Evolutionary conservation across 176 grass and related monocot genomes (phyloP).

Genomic region (Aegilops umbellulata): DNA sequence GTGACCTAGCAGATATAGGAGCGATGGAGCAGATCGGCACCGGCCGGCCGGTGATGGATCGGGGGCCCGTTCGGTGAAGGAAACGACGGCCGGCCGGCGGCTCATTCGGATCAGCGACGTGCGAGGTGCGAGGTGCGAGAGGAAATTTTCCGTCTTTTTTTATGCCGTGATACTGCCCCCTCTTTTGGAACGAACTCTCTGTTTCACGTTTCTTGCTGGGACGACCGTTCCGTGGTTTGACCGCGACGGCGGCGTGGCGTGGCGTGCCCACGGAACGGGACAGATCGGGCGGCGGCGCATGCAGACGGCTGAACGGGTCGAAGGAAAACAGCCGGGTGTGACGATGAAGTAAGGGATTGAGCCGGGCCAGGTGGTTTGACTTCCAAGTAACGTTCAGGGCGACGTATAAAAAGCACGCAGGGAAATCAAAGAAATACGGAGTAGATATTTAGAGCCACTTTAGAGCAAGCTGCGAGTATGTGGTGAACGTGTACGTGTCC

Average conservation of each 20-base stretch:
- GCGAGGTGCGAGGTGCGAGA: background rate
- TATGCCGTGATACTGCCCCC: background rate
- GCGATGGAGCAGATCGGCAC: background rate
- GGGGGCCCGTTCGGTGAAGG: background rate
- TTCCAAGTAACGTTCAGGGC: background rate
- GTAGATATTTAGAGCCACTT: too few species aligned
- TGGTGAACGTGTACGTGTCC: background rate
- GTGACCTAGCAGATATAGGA: background rate
- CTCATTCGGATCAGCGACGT: background rate
- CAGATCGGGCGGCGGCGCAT: background rate
- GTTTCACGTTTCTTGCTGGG: background rate
- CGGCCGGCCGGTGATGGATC: background rate
- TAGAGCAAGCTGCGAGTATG: background rate
- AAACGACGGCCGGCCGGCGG: background rate
- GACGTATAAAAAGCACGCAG: too few species aligned
- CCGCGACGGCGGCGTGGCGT: background rate
- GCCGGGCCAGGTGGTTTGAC: background rate
- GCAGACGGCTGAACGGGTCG: background rate
- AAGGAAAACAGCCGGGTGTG: background rate
- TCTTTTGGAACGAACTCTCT: background rate
- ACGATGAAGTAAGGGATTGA: background rate
- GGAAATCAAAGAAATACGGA: too few species aligned
- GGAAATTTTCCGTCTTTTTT: background rate
- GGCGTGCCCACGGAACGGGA: background rate
- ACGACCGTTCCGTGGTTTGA: background rate